Base-by-base conservation (phyloP, 2,329 filamentous ascomycete species). In the Biscogniauxia marginata region DNA sequence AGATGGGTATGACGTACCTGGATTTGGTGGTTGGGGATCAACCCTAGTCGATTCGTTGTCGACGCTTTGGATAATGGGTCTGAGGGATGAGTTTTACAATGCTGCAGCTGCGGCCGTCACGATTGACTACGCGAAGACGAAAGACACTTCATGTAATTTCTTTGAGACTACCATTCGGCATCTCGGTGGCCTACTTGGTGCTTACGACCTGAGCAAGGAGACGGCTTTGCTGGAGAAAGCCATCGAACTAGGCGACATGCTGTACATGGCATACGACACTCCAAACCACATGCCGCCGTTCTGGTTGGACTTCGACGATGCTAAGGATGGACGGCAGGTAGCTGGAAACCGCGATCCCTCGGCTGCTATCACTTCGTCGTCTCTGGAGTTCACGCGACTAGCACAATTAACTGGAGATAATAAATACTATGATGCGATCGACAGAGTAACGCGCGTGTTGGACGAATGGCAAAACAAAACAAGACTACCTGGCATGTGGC, bases 401-500 rank as follows among this genome's bases (percentile, higher is more conserved):
- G 80, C 86, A 4, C 87, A 91, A 68, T 75, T 91, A 54, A 90
- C 88, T 0, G 84, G 83, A 52, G 77, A 90, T 56, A 70, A 80
- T 54, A 89, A 85, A 64, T 91, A 88, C 72, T 91, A 87, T 67
- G 90, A 93, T 68, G 90, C 89, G 1, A 82, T 91, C 54, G 86
- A 87, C 55, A 82, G 89, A 8, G 84, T 96, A 49, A 90, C 88
- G 7, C 81, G 87, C 55, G 82, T 86, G 20, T 78, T 96, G n/a
- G 80, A 87, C 52, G 75, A 79, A 43, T 82, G 83, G 52, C 90
- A 95, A 72, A 84, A 86, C 65, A 71, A 78, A 4, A 92, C 90
- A 0, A 77, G 75, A n/a, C 71, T 93, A 5, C 90, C 90, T 0
- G 90, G 91, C 2, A 81, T 95, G 77, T 95, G 87, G 88, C 89